phyloP scores from a whole-genome alignment of 371 early-diverging fungal genomes.

The Basidiobolus meristosporus region DNA sequence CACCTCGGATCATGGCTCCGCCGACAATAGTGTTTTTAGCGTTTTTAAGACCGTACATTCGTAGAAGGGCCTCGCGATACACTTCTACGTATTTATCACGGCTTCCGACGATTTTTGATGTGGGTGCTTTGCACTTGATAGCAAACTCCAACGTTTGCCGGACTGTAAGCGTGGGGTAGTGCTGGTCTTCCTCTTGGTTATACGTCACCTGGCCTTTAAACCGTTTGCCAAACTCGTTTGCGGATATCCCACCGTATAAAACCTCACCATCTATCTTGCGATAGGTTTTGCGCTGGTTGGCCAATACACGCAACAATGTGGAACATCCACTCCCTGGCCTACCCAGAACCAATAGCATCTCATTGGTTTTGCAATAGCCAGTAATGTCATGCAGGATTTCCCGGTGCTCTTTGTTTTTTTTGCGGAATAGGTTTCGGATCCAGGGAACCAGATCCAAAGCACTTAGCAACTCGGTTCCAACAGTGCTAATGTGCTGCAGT shows the following conservation, averaged over 20 bases:
- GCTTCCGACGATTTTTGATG: constrained; percentile 11
- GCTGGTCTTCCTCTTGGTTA: constrained; percentile 31
- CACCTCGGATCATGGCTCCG: constrained; percentile 40
- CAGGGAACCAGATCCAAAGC: too few species aligned
- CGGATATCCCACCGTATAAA: constrained; percentile 22
- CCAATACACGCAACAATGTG: constrained; percentile 24
- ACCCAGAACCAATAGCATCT: constrained; percentile 35
- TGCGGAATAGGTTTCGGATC: too few species aligned
- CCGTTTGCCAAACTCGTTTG: constrained; percentile 13
- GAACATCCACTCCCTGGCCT: constrained; percentile 33
- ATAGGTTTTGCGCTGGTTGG: constrained; percentile 23
- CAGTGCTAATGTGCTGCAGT: too few species aligned
- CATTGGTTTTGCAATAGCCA: constrained; percentile 25
- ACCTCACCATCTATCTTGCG: constrained; percentile 16
- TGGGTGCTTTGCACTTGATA: constrained; percentile 25
- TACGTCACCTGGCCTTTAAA: constrained; percentile 27
- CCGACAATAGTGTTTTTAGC: constrained; percentile 49
- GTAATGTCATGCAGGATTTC: not conserved
- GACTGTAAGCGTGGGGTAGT: constrained; percentile 26
- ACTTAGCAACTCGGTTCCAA: too few species aligned
- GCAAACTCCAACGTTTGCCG: constrained; percentile 29
- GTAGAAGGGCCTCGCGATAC: constrained; percentile 17
- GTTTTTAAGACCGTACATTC: constrained; percentile 28
- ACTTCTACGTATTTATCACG: constrained; percentile 10
- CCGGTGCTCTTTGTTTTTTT: too few species aligned